A percentile compares a stretch with the other conserved stretches of the same genome.
phyloP scores from a whole-genome alignment of 805 yeast species.

The Yarrowia osloensis region DNA sequence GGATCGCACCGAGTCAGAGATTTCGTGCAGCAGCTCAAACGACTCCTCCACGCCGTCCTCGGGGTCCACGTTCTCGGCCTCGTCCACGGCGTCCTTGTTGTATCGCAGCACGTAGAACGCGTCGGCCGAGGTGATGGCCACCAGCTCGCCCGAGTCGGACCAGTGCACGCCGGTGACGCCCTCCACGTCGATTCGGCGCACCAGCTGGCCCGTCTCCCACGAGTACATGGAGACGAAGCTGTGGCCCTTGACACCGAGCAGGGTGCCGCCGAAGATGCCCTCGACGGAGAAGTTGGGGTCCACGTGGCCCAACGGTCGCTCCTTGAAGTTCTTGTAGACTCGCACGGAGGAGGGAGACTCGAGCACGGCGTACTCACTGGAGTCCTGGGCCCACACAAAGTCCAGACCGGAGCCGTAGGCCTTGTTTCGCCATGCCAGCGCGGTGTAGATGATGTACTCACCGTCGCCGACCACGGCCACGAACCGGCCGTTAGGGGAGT shows the following conservation, averaged over 20 bases:
- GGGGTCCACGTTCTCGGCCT: conserved; percentile 51
- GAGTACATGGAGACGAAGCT: conserved; percentile 87
- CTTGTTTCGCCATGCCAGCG: conserved; percentile 97
- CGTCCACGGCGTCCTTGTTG: conserved; percentile 61
- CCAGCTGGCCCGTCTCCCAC: conserved; percentile 86
- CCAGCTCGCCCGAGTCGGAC: conserved; percentile 91
- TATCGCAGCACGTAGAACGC: conserved; percentile 77
- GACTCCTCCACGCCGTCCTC: conserved; percentile 90
- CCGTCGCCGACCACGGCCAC: conserved; percentile 98
- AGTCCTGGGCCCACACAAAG: conserved; percentile 93
- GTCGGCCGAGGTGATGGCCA: conserved; percentile 70
- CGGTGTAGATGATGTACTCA: conserved; percentile 92
- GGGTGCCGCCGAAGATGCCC: conserved; percentile 83
- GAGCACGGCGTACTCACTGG: conserved; percentile 81
- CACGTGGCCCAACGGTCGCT: conserved; percentile 61
- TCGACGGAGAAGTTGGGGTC: conserved; percentile 63
- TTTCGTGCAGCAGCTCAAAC: conserved; percentile 80
- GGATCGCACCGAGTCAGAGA: conserved; percentile 76
- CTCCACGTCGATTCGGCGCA: conserved; percentile 83
- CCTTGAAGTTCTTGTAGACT: conserved; percentile 82
- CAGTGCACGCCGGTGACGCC: conserved; percentile 78
- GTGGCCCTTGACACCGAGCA: conserved; percentile 73
- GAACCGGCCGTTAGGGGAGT: conserved; percentile 96
- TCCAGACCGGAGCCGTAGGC: conserved; percentile 87
- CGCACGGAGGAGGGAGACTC: conserved; percentile 66